Percentiles rank a stretch among this genome's conserved stretches.
Evolutionary conservation across 257 asterid species (phyloP).

Genomic region (Jaltomata sinuosa): DNA sequence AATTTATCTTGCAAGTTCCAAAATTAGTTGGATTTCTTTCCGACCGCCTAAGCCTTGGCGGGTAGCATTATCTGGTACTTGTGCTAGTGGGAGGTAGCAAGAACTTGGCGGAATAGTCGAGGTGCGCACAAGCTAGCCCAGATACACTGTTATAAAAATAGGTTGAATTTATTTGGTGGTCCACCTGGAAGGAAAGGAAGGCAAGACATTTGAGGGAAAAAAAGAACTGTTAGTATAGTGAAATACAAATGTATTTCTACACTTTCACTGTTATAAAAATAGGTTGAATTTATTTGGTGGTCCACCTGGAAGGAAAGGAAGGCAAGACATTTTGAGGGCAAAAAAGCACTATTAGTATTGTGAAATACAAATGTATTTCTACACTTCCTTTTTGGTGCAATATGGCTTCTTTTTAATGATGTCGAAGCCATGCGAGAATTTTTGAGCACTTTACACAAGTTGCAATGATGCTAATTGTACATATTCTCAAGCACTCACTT

Average conservation of each 20-base stretch:
- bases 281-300: neutral
- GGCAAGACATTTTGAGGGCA: neutral
- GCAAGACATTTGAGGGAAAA: neutral
- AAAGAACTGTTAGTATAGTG: neutral
- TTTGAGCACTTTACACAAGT: neutral
- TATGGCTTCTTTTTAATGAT: neutral
- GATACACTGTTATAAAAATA: neutral
- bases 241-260: neutral
- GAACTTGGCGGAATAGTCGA: neutral
- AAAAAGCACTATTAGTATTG: neutral
- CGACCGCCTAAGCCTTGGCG: neutral
- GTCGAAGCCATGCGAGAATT: neutral
- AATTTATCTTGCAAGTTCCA: neutral
- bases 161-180: neutral
- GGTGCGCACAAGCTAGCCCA: neutral
- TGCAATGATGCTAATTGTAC: neutral
- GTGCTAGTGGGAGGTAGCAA: neutral
- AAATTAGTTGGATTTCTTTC: neutral
- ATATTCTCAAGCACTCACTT: neutral
- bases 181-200: neutral
- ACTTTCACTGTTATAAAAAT: neutral
- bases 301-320: neutral
- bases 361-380: neutral
- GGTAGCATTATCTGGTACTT: neutral
- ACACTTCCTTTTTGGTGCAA: neutral